Base-by-base conservation (phyloP, 2,329 filamentous ascomycete species). In the Aspergillus calidoustus region DNA sequence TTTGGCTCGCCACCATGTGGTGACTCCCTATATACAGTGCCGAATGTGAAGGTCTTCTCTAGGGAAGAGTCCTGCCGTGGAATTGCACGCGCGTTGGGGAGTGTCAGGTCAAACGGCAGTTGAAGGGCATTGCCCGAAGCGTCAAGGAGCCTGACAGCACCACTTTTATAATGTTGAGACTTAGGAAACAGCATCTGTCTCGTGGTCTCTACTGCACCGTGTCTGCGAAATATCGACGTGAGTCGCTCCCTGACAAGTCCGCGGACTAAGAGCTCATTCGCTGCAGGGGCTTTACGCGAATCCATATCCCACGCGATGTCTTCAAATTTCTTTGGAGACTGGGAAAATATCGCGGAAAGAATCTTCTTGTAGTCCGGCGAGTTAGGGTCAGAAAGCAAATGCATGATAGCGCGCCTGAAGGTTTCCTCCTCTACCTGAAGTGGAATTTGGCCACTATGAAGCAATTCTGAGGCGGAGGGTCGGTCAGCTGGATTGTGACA, bases 341-440 rank as follows among this genome's bases (percentile, higher is more conserved):
- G 86, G 1, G 89, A 86, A 72, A 97, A 97, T 23, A 97, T 81
- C 0, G 91, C 90, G n/a, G 88, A 89, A 71, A 97, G 86, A 80
- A 96, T 92, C 74, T 96, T 94, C 63, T 91, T 86, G 74, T 96
- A 96, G 73, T 97, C 94, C 0, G 92, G 91, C 4, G 93, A 97
- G 64, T 86, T 89, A 0, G 91, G 89, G 72, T 97, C 91, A 0
- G 90, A 89, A 25, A 80, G 70, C 8, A 98, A 78, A 25, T 91
- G 90, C 60, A 91, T 90, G 53, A 98, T 84, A 3, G 92, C 91
- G 65, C 92, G 88, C 63, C 91, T 87, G 63, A 97, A 93, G 1
- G 91, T 92, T 75, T 97, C 94, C 71, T 94, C 93, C 76, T 97
- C 93, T 78, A 97, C 92, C 72, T 95, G 92, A 7, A 97, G 86